Percentiles rank a stretch among this genome's conserved stretches.
Evolutionary conservation across 306 rosid genomes (phyloP).

Genomic region (Acacia confusa): DNA sequence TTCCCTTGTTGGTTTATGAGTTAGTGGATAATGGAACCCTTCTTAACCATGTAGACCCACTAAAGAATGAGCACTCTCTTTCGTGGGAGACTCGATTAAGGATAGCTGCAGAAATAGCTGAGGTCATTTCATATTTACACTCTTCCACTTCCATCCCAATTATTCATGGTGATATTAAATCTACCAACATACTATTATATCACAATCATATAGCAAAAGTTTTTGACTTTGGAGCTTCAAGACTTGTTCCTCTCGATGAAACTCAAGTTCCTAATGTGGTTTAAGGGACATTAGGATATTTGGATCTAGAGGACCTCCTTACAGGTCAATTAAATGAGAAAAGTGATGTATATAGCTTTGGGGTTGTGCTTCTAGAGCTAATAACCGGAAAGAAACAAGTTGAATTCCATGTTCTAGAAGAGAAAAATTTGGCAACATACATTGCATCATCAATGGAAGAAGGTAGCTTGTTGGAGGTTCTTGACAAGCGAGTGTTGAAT

Average conservation of each 20-base stretch:
- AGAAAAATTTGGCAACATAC: not conserved
- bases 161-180: no score
- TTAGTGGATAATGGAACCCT: constrained; percentile 26
- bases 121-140: no score
- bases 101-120: fast-evolving
- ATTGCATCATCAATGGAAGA: not conserved
- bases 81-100: no score
- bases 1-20: constrained; percentile 35
- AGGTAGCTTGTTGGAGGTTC: not conserved
- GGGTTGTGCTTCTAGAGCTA: no score
- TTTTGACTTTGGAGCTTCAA: constrained; percentile 43
- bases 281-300: constrained; percentile 51
- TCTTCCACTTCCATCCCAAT: no score
- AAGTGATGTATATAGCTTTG: no score
- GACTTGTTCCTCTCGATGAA: constrained; percentile 45
- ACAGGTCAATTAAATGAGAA: no score
- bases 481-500: not conserved
- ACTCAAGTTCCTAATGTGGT: constrained; percentile 40
- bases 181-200: no score
- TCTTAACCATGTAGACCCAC: not conserved
- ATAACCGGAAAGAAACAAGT: no score
- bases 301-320: constrained; percentile 18
- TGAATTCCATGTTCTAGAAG: not conserved
- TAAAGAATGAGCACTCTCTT: no score
- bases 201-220: not conserved